Conservation (phyloP, 1,284 basidiomycete species). For the Trichosporon faecale region DNA sequence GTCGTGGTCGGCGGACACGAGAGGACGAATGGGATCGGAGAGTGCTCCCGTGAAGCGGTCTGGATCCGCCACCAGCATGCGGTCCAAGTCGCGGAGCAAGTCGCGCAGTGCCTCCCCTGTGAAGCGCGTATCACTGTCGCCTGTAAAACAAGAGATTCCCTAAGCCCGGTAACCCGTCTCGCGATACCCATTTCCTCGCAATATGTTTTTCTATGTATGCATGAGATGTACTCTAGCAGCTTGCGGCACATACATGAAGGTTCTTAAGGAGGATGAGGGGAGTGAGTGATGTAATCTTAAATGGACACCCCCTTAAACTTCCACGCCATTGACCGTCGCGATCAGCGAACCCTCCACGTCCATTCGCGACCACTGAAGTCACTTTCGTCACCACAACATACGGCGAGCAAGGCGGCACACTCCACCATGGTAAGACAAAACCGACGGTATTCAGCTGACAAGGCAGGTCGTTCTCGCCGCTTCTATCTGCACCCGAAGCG, state of each 20-base stretch:
- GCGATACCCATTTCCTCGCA: constrained; percentile 2
- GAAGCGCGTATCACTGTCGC: constrained; percentile 11
- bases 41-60: background rate
- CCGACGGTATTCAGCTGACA: background rate
- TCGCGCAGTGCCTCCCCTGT: constrained; percentile 8
- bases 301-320: background rate
- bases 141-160: constrained; percentile 18
- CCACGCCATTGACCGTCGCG: constrained; percentile 10
- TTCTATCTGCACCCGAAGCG: constrained; percentile 68
- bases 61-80: background rate
- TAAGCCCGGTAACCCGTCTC: background rate
- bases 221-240: constrained; percentile 3
- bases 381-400: constrained; percentile 6
- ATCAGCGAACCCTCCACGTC: constrained; percentile 12
- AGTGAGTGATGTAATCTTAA: background rate
- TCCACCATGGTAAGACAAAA: constrained; percentile 16
- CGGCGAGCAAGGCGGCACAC: constrained; percentile 7
- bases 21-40: background rate
- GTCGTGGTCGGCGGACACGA: background rate
- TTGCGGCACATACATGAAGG: background rate
- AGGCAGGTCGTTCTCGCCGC: constrained; percentile 64
- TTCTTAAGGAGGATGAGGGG: no score
- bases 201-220: constrained; percentile 3
- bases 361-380: background rate
- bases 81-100: constrained; percentile 13